Evolutionary conservation across 2,329 filamentous ascomycete species (phyloP).

Genomic region (Penicillium sp.): DNA sequence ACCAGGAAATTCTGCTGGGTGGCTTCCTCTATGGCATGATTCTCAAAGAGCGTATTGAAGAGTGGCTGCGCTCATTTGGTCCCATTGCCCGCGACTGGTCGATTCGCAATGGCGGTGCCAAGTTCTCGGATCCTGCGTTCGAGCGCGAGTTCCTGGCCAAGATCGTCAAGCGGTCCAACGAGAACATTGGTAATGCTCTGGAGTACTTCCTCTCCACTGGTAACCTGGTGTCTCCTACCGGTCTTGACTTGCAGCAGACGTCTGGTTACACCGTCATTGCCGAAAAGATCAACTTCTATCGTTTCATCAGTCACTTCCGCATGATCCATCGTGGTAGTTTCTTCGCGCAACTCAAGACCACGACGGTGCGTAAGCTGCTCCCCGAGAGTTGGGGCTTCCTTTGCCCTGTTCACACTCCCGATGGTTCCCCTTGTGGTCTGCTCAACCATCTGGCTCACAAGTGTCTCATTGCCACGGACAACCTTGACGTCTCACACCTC

Average conservation of each 20-base stretch:
- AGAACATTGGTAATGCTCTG: slow-evolving; percentile 77
- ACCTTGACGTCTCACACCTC: slow-evolving; percentile 67
- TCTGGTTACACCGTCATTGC: slow-evolving; percentile 95
- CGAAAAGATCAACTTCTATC: slow-evolving; percentile 97
- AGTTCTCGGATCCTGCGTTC: slow-evolving; percentile 72
- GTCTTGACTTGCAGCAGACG: slow-evolving; percentile 87
- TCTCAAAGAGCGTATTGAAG: slow-evolving; percentile 87
- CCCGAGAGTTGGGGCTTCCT: slow-evolving; percentile 98
- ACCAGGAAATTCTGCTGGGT: slow-evolving; percentile 89
- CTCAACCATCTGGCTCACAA: slow-evolving; percentile 94
- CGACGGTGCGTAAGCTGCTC: slow-evolving; percentile 87
- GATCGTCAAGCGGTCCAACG: slow-evolving; percentile 75
- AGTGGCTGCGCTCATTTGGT: slow-evolving; percentile 68
- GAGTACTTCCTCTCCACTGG: slow-evolving; percentile 97
- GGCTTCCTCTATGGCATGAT: slow-evolving; percentile 94
- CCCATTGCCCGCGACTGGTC: slow-evolving; percentile 51
- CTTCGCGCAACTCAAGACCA: slow-evolving; percentile 96
- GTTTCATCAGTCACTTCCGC: slow-evolving; percentile 97
- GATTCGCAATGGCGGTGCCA: slow-evolving; percentile 45
- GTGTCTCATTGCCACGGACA: slow-evolving; percentile 76
- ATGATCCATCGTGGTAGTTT: slow-evolving; percentile 99
- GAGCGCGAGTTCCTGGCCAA: slow-evolving; percentile 69
- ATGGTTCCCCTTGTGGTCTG: slow-evolving; percentile 89
- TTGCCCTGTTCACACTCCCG: slow-evolving; percentile 94
- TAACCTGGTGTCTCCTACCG: slow-evolving; percentile 84